phyloP scores from a whole-genome alignment of 257 asterid species.

The Coffea canephora region DNA sequence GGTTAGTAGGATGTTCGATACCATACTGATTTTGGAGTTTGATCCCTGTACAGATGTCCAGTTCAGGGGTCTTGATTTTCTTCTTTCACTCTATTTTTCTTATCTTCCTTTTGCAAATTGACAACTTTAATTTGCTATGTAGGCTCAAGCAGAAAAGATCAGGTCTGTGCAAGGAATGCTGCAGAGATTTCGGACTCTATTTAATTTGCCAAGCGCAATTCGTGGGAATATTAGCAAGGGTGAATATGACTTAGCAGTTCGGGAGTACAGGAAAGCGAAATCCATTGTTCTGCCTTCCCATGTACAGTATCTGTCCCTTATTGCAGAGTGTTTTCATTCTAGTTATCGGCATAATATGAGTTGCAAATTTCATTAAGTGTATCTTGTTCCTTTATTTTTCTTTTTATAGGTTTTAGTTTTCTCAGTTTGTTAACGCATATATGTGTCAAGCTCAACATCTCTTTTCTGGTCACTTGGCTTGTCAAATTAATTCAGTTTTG shows the following conservation, averaged over 20 bases:
- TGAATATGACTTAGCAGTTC: conserved; percentile 95
- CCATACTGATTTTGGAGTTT: conserved; percentile 17
- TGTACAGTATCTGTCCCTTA: conserved; percentile 38
- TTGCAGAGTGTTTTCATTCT: background rate
- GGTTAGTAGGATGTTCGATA: conserved; percentile 49
- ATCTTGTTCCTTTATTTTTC: background rate
- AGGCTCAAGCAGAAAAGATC: conserved; percentile 98
- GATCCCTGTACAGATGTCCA: conserved; percentile 14
- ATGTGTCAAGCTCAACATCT: conserved; percentile 4
- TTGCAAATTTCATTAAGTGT: background rate
- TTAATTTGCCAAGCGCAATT: conserved; percentile 95
- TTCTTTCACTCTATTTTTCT: background rate
- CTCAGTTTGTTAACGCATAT: background rate
- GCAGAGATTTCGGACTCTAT: conserved; percentile 95
- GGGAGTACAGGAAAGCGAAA: conserved; percentile 98
- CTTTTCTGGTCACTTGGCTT: background rate
- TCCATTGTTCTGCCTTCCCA: conserved; percentile 98
- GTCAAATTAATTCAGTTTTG: background rate
- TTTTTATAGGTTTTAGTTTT: background rate
- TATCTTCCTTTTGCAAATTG: conserved; percentile 16
- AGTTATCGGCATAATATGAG: background rate
- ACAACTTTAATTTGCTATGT: conserved; percentile 21
- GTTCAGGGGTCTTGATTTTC: conserved; percentile 13
- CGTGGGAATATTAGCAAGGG: conserved; percentile 94
- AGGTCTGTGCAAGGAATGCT: conserved; percentile 99